A percentile compares a stretch with the other conserved stretches of the same genome.
Evolutionary conservation across 2,329 filamentous ascomycete genomes (phyloP).

Genomic region (Penicillium sp.): DNA sequence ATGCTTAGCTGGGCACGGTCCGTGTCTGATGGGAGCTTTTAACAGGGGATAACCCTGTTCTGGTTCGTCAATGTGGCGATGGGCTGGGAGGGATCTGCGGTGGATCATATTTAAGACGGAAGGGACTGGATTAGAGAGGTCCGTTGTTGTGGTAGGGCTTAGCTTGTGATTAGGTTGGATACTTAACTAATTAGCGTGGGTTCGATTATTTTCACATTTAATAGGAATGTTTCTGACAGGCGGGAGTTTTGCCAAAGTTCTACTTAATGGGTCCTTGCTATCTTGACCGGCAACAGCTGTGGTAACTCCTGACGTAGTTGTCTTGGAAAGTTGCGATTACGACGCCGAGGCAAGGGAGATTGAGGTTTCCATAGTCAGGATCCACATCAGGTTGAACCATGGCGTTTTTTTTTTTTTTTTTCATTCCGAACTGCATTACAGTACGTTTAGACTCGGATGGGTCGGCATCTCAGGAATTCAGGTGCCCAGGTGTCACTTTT

Average conservation of each 20-base stretch:
- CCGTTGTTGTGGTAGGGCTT: not conserved
- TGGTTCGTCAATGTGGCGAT: not conserved
- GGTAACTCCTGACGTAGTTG: not conserved
- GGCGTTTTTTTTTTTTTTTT: not conserved
- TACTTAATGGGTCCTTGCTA: not conserved
- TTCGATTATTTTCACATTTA: too few species aligned
- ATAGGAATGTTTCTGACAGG: too few species aligned
- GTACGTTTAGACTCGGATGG: not conserved
- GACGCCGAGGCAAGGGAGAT: not conserved
- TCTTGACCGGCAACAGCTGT: not conserved
- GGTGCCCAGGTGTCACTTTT: not conserved
- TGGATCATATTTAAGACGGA: not conserved
- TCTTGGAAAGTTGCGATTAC: not conserved
- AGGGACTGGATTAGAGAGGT: too few species aligned
- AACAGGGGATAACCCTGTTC: not conserved
- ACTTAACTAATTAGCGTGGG: too few species aligned
- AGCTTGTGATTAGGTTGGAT: too few species aligned
- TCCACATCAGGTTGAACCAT: not conserved
- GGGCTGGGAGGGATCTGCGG: not conserved
- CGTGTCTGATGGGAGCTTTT: not conserved
- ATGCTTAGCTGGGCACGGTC: constrained; percentile 17
- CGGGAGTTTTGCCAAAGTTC: too few species aligned
- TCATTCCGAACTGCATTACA: not conserved
- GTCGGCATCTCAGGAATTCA: not conserved
- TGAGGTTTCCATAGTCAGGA: not conserved